A percentile compares a stretch with the other conserved stretches of the same genome.
Evolutionary conservation across 805 yeast species (phyloP).

Genomic region (Saccharomycopsis sp.): DNA sequence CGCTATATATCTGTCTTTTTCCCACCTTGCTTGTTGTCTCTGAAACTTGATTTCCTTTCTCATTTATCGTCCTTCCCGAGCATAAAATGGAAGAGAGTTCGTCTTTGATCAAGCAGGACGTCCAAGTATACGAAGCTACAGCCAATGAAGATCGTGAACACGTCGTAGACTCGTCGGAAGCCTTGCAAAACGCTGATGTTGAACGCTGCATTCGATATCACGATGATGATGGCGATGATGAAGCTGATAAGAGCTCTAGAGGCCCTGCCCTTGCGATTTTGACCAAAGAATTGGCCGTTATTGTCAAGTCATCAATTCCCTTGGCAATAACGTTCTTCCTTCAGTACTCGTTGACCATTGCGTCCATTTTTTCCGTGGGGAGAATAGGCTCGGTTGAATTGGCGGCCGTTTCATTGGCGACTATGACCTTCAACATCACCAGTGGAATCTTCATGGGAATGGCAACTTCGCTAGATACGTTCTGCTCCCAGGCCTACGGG

Average conservation of each 20-base stretch:
- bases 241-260: background rate
- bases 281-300: constrained; percentile 16
- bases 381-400: constrained; percentile 61
- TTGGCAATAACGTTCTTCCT: constrained; percentile 58
- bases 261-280: background rate
- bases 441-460: constrained; percentile 74
- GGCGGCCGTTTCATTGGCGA: constrained; percentile 69
- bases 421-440: constrained; percentile 73
- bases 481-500: constrained; percentile 74
- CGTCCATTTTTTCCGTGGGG: constrained; percentile 73
- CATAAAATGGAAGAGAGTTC: background rate
- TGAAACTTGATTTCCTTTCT: background rate
- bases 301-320: constrained; percentile 34
- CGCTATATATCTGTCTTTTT: background rate
- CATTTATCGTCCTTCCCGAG: background rate
- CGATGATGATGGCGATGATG: too few species aligned
- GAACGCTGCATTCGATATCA: background rate
- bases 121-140: background rate
- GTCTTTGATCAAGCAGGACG: background rate
- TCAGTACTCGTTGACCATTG: constrained; percentile 68
- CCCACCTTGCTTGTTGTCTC: background rate
- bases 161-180: background rate
- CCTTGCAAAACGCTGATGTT: background rate
- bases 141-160: background rate
- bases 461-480: constrained; percentile 70